Conservation (phyloP, 805 yeast genomes). For the Metschnikowia borealis region DNA sequence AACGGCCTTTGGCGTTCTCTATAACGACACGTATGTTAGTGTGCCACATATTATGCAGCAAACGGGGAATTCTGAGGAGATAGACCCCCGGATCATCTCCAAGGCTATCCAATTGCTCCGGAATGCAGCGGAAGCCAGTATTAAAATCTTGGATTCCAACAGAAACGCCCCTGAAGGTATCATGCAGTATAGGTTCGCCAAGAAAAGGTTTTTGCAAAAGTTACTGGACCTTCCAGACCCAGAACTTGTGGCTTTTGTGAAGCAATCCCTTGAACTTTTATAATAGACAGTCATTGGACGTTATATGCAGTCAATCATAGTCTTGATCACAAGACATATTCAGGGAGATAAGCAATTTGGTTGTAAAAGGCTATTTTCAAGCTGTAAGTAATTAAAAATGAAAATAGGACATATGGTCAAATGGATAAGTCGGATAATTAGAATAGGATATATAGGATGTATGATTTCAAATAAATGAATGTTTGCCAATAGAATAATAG, state of each 20-base stretch:
- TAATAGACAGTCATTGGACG: not conserved
- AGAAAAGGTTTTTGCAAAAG: not conserved
- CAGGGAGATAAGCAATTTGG: too few relatives aligned
- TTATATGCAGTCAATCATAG: too few relatives aligned
- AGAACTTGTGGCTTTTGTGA: not conserved
- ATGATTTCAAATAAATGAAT: too few relatives aligned
- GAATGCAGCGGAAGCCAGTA: not conserved
- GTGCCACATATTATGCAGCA: constrained; percentile 12
- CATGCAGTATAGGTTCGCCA: not conserved
- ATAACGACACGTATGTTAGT: constrained; percentile 11
- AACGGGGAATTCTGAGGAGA: not conserved
- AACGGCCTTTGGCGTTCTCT: constrained; percentile 15
- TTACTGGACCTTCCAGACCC: not conserved
- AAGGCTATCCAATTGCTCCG: constrained; percentile 1
- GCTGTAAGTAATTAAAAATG: too few relatives aligned
- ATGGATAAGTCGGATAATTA: too few relatives aligned
- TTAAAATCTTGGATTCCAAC: not conserved
- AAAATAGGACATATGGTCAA: too few relatives aligned
- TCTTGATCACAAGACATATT: too few relatives aligned
- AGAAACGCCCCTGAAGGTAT: not conserved
- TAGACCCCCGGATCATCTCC: not conserved
- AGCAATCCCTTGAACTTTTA: not conserved
- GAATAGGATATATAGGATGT: too few relatives aligned
- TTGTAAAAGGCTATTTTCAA: too few relatives aligned
- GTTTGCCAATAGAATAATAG: too few relatives aligned